These are phyloP conservation scores for Coemansia sp. DNA, from an alignment of 192 early-diverging fungal genomes.

Conservation along the genomic window DNA sequence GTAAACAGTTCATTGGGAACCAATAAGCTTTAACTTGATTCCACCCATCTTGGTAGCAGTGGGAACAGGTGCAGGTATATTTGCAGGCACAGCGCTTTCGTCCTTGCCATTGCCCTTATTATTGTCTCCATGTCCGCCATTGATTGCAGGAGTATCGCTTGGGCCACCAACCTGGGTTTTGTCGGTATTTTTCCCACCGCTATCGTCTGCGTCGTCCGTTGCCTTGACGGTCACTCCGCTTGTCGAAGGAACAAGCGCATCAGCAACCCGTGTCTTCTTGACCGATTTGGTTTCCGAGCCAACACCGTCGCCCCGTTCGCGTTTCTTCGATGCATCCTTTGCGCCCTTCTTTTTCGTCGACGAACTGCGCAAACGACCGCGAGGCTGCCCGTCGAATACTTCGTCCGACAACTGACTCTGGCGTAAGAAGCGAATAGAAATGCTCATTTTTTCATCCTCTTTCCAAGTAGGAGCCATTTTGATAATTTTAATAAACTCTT, in stretches of 20 bases:
- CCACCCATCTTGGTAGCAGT: constrained; percentile 31
- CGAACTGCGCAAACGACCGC: constrained; percentile 24
- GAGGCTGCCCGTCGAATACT: constrained; percentile 40
- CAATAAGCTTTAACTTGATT: constrained; percentile 42
- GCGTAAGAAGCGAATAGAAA: constrained; percentile 44
- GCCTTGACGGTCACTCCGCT: constrained; percentile 31
- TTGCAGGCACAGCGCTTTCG: constrained; percentile 2
- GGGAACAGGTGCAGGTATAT: constrained; percentile 42
- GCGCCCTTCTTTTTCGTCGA: constrained; percentile 15
- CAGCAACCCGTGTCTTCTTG: constrained; percentile 34
- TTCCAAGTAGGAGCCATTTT: constrained; percentile 49
- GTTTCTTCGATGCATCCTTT: constrained; percentile 2
- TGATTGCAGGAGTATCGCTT: not conserved
- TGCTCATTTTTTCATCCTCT: constrained; percentile 35
- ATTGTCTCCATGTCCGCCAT: not conserved
- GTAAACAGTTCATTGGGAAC: constrained; percentile 8
- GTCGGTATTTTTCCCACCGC: not conserved
- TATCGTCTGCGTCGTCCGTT: not conserved
- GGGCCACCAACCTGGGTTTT: not conserved
- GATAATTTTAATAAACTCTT: constrained; percentile 83
- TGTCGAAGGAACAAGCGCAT: constrained; percentile 40
- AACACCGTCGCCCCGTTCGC: not conserved
- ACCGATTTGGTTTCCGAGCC: constrained; percentile 3
- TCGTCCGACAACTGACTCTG: constrained; percentile 48
- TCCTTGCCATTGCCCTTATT: not conserved